Base-by-base conservation (phyloP, 2,329 filamentous ascomycete species). In the Alternaria angustiovoidea region DNA sequence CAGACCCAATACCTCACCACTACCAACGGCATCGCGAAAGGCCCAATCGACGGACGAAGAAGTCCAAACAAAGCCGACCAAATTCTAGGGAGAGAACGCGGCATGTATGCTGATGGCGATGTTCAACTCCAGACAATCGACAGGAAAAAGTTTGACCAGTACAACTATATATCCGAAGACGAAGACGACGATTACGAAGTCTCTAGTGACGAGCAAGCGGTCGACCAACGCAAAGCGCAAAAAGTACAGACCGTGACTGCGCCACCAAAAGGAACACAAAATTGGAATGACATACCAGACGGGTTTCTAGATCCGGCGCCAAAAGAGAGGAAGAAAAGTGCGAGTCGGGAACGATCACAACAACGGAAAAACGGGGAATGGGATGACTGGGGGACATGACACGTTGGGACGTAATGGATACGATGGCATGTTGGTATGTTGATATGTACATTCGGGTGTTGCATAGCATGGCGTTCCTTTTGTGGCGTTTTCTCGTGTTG, bases 251-350 rank as follows among this genome's bases (percentile, higher is more conserved):
- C 56, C 7, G 38, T 65, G 4, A 48, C 62, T 16, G 48, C 56
- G 5, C 61, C 60, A 0, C 63, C 62, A 1, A 69, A 68, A 34
- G 42, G 36, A 7, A 81, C 76, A 9, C 72, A 70, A 43, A 80
- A 82, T 54, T 84, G 82, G 82, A 84, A 84, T 55, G 82, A 84
- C 59, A 72, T 84, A 5, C 82, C 82, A 14, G 81, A 82, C 5
- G 82, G 81, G 18, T 81, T 82, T 44, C 28, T 78, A 11, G 62
- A 71, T 24, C 62, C 68, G 4, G 64, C 71, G 30, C 70, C 71
- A 30, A 68, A 78, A 49, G 69, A 69, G 16, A 38, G 34, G 22
- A 72, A 75, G 51, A 66, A 70, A 48, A 72, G 64, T 44, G 41
- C 53, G 3, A 73, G 73, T 56, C 72, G 69, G 42, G 66, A 70